phyloP scores from a whole-genome alignment of 1,139 yeast genomes.

The Hyphopichia khmerensis region DNA sequence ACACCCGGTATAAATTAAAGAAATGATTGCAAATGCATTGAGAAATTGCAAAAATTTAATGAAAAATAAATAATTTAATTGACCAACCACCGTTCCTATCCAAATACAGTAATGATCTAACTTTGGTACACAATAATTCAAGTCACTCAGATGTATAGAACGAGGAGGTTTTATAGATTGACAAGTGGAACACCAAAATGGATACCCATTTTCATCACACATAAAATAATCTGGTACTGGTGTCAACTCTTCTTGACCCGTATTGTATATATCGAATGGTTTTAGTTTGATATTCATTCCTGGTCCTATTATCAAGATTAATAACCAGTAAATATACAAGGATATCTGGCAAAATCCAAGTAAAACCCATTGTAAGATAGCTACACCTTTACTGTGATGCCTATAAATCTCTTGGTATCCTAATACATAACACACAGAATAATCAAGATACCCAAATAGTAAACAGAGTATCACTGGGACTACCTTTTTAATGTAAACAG shows the following conservation, averaged over 20 bases:
- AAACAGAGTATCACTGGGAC: constrained; percentile 26
- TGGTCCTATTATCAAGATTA: constrained; percentile 30
- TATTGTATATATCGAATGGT: constrained; percentile 28
- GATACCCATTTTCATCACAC: constrained; percentile 61
- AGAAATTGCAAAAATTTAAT: constrained; percentile 45
- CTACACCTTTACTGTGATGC: constrained; percentile 30
- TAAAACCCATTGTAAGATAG: constrained; percentile 36
- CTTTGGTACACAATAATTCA: constrained; percentile 48
- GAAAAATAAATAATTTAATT: constrained; percentile 51
- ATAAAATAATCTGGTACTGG: constrained; percentile 50
- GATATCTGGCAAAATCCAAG: constrained; percentile 24
- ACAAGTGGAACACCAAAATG: constrained; percentile 59
- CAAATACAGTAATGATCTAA: constrained; percentile 70
- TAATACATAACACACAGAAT: constrained; percentile 31
- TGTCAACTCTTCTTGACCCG: constrained; percentile 9
- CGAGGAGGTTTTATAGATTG: constrained; percentile 53
- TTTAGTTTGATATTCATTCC: constrained; percentile 26
- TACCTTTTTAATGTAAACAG: constrained; percentile 7
- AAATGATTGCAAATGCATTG: constrained; percentile 27
- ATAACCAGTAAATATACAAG: constrained; percentile 31
- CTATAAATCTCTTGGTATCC: constrained; percentile 37
- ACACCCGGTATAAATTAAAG: constrained; percentile 22
- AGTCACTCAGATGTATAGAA: constrained; percentile 53
- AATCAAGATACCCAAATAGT: constrained; percentile 28
- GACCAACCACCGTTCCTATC: constrained; percentile 61